A percentile compares a stretch with the other conserved stretches of the same genome.
phyloP scores from a whole-genome alignment of 768 basidiomycete genomes.

The Sutorius australiensis region DNA sequence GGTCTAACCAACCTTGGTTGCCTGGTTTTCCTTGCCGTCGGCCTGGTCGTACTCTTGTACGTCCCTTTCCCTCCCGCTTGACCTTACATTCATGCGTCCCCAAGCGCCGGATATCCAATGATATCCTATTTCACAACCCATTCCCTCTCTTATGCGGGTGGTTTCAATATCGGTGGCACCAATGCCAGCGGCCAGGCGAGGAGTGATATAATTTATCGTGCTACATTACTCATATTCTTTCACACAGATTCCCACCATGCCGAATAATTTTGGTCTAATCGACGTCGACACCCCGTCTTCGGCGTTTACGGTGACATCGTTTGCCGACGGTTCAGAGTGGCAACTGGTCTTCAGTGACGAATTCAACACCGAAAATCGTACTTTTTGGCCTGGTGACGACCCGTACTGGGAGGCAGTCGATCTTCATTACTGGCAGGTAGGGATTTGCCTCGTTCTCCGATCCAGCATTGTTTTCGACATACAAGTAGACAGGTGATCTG shows the following conservation, averaged over 20 bases:
- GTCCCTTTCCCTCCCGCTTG: constrained; percentile 16
- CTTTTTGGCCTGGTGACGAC: constrained; percentile 79
- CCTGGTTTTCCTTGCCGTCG: constrained; percentile 50
- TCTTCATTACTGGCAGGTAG: constrained; percentile 73
- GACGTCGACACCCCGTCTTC: constrained; percentile 70
- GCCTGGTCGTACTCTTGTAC: constrained; percentile 59
- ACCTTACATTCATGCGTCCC: background rate
- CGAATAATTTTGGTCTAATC: constrained; percentile 68
- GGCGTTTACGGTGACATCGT: constrained; percentile 52
- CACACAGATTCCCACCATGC: constrained; percentile 50
- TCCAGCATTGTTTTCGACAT: background rate
- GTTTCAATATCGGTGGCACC: constrained; percentile 73
- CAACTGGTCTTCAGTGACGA: constrained; percentile 87
- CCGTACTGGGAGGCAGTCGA: constrained; percentile 86
- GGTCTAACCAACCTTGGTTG: constrained; percentile 74
- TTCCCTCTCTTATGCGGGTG: constrained; percentile 47
- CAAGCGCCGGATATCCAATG: constrained; percentile 61
- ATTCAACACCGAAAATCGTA: constrained; percentile 74
- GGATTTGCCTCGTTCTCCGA: constrained; percentile 1
- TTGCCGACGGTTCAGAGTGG: constrained; percentile 47
- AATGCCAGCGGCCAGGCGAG: constrained; percentile 69
- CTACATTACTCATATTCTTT: background rate
- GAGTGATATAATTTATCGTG: background rate
- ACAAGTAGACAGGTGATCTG: constrained; percentile 57
- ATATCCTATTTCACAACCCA: constrained; percentile 52